Conservation (phyloP, 208 protist species). For the Leishmania gerbilli region DNA sequence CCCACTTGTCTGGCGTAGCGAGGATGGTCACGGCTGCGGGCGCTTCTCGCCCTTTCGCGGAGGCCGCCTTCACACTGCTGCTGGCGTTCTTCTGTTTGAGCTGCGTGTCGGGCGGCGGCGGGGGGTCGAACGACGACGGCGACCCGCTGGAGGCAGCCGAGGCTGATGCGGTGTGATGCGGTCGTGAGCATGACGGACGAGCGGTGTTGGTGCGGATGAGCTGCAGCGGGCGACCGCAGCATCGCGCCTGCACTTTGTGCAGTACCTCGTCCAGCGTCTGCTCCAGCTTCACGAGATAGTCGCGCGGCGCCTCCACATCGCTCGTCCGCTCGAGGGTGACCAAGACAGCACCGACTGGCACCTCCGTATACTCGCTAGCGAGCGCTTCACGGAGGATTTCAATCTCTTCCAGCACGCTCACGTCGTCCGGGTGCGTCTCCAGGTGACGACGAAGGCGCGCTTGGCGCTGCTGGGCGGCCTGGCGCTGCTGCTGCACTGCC, state of each 20-base stretch:
- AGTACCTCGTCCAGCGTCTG: slow-evolving; percentile 36
- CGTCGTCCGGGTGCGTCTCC: slow-evolving; percentile 23
- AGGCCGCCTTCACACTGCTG: background rate
- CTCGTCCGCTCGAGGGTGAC: slow-evolving; percentile 52
- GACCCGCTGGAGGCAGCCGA: background rate
- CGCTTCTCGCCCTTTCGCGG: background rate
- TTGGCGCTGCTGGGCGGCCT: slow-evolving; percentile 12
- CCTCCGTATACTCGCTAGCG: slow-evolving; percentile 4
- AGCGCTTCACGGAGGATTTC: slow-evolving; percentile 13
- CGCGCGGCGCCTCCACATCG: slow-evolving; percentile 32
- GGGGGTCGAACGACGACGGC: background rate
- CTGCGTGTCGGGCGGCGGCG: background rate
- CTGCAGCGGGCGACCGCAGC: slow-evolving; percentile 38
- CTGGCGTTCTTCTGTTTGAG: slow-evolving; percentile 10
- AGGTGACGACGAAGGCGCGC: slow-evolving; percentile 6
- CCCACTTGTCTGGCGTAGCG: slow-evolving; percentile 13
- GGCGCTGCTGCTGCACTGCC: slow-evolving; percentile 30
- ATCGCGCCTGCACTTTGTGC: slow-evolving; percentile 25
- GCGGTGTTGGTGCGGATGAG: slow-evolving; percentile 14
- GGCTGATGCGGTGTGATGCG: background rate
- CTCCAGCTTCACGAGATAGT: slow-evolving; percentile 42
- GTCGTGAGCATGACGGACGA: background rate
- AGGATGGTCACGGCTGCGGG: slow-evolving; percentile 5
- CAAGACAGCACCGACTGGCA: slow-evolving; percentile 33
- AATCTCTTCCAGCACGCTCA: slow-evolving; percentile 17